Evolutionary conservation across 169 alveolate species (phyloP).

Genomic region (Cyclospora cayetanensis): DNA sequence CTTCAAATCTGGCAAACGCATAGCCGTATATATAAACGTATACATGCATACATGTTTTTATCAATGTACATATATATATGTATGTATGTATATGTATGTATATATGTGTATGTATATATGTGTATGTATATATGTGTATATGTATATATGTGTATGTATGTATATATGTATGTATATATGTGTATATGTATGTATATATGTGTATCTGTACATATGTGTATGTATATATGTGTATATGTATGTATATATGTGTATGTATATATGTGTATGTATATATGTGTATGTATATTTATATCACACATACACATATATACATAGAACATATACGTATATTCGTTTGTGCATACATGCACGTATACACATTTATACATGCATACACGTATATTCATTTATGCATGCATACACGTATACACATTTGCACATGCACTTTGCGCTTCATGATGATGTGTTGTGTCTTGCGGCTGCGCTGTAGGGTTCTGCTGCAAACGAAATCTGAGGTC

Average conservation of each 20-base stretch:
- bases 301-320: not conserved
- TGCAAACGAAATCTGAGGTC: conserved; percentile 18
- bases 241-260: not conserved
- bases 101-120: not conserved
- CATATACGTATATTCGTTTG: not conserved
- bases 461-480: too few species aligned
- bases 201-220: not conserved
- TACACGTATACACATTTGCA: too few species aligned
- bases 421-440: too few species aligned
- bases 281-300: not conserved
- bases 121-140: not conserved
- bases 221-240: not conserved
- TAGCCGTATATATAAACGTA: not conserved
- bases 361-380: too few species aligned
- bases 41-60: not conserved
- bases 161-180: too few species aligned
- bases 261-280: not conserved
- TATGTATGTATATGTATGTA: not conserved
- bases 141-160: not conserved
- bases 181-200: not conserved
- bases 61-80: not conserved
- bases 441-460: too few species aligned
- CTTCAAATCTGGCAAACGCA: not conserved
- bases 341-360: too few species aligned
- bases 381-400: too few species aligned